Base-by-base conservation (phyloP, 441 rosid species). In the Jatropha multifida region DNA sequence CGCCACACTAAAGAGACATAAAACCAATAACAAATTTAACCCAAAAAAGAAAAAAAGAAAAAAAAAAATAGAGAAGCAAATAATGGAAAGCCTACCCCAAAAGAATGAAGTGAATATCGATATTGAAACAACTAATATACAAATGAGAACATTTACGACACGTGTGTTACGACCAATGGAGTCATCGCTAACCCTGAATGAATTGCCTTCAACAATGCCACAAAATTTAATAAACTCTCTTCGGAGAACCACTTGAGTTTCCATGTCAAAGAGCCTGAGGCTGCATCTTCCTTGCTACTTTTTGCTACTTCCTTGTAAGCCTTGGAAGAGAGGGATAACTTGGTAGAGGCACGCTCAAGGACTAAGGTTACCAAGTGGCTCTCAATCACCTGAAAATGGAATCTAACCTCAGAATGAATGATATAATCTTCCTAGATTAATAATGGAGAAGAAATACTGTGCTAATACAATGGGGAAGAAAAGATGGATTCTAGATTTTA, bases 141-240 rank as follows among this genome's bases (percentile, higher is more conserved):
- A 42, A 49, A 38, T 9, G n/a, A 41, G 63, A 72, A 68, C 26
- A 44, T 60, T 85, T 12, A 82, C 15, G 75, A 66, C 54, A 67
- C 32, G 61, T 71, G 78, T 83, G 81, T 88, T 82, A 90, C 82
- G 63, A 67, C 81, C 76, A 90, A 79, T 37, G 94, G 92, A 52
- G 88, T 78, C 2, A 59, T 17, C 2, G 76, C 71, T 32, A 78
- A 76, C 76, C 82, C 87, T 20, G 84, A 77, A 75, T 88, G 97
- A 80, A 92, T 86, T 77, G 97, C 93, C 83, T 86, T 92, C 77
- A 92, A 67, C 79, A 91, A 73, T 27, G 92, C 77, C 81, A 88
- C 91, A 85, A 94, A 94, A 77, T 92, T 90, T 55, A 73, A 74
- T 49, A 86, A 69, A 76, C 84, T 79, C 64, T 84, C 87, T 82